phyloP scores from a whole-genome alignment of 305 asterid genomes.

The Euphrasia arctica region DNA sequence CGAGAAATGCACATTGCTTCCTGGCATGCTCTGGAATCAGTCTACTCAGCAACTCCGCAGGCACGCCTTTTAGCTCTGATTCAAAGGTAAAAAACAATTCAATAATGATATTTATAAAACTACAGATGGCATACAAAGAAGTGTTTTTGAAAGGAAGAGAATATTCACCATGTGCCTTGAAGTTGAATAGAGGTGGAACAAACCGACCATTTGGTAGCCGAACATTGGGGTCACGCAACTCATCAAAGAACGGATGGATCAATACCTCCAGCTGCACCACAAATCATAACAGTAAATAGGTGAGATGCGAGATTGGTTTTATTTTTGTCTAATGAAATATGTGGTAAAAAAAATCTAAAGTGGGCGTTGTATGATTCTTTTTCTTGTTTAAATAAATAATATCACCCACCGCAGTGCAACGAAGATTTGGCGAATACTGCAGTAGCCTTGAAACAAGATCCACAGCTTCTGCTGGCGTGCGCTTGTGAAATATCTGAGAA shows the following conservation, averaged over 20 bases:
- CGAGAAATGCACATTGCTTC: slow-evolving; percentile 65
- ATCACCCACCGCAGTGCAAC: slow-evolving; percentile 65
- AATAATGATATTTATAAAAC: neutral
- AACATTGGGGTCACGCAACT: slow-evolving; percentile 71
- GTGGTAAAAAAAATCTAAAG: neutral
- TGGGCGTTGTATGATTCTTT: neutral
- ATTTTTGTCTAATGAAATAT: neutral
- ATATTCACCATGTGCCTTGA: slow-evolving; percentile 54
- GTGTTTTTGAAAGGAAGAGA: neutral
- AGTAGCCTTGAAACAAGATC: slow-evolving; percentile 70
- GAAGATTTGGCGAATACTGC: slow-evolving; percentile 75
- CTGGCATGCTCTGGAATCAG: slow-evolving; percentile 73
- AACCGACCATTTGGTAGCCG: slow-evolving; percentile 81
- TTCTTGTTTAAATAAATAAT: neutral
- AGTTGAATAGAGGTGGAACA: slow-evolving; percentile 84
- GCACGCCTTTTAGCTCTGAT: slow-evolving; percentile 60
- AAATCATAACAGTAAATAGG: neutral
- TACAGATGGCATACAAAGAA: neutral
- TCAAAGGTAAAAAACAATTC: slow-evolving; percentile 3
- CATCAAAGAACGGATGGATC: slow-evolving; percentile 79
- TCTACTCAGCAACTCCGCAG: slow-evolving; percentile 46
- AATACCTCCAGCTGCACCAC: slow-evolving; percentile 69
- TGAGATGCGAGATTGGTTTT: neutral
- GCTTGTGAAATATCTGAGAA: slow-evolving; percentile 58
- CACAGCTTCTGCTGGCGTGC: slow-evolving; percentile 68